Percentiles rank a stretch among this genome's conserved stretches.
Evolutionary conservation across 2,329 filamentous ascomycete species (phyloP).

Genomic region (Fusarium chlamydosporum): DNA sequence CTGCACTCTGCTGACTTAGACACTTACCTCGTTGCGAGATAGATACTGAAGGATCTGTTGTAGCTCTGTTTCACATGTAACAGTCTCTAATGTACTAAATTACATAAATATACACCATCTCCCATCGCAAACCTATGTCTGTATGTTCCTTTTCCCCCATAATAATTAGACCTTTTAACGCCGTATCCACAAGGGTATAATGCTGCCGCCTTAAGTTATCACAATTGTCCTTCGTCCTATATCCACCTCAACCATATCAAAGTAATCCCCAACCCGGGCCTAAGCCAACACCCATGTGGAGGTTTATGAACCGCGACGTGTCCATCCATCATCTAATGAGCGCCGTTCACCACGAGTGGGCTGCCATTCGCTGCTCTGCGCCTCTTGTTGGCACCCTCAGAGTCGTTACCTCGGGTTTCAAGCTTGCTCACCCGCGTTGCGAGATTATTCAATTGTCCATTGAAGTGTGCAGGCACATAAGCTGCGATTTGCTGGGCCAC

Average conservation of each 20-base stretch:
- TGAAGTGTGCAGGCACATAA: slow-evolving; percentile 45
- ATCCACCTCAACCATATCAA: slow-evolving; percentile 15
- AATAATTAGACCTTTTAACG: slow-evolving; percentile 16
- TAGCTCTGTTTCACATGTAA: neutral
- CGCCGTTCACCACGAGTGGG: slow-evolving; percentile 26
- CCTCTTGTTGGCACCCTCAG: slow-evolving; percentile 40
- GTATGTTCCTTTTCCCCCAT: slow-evolving; percentile 1
- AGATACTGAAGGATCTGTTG: no score
- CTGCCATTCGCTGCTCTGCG: slow-evolving; percentile 46
- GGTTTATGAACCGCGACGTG: neutral
- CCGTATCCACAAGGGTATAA: slow-evolving; percentile 40
- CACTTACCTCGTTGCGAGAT: neutral
- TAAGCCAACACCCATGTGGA: slow-evolving; percentile 15
- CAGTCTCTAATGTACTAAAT: neutral
- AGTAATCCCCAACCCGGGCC: slow-evolving; percentile 13
- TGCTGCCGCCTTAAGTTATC: slow-evolving; percentile 17
- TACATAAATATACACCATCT: neutral
- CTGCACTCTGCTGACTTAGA: neutral
- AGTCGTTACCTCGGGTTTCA: slow-evolving; percentile 34
- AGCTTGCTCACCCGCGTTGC: slow-evolving; percentile 39
- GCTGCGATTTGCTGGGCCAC: slow-evolving; percentile 58
- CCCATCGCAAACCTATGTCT: neutral
- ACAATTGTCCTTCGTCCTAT: slow-evolving; percentile 11
- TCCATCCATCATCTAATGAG: slow-evolving; percentile 21
- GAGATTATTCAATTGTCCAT: slow-evolving; percentile 41